Base-by-base conservation (phyloP, 495 filamentous ascomycete species). In the Aspergillus bertholletiae region DNA sequence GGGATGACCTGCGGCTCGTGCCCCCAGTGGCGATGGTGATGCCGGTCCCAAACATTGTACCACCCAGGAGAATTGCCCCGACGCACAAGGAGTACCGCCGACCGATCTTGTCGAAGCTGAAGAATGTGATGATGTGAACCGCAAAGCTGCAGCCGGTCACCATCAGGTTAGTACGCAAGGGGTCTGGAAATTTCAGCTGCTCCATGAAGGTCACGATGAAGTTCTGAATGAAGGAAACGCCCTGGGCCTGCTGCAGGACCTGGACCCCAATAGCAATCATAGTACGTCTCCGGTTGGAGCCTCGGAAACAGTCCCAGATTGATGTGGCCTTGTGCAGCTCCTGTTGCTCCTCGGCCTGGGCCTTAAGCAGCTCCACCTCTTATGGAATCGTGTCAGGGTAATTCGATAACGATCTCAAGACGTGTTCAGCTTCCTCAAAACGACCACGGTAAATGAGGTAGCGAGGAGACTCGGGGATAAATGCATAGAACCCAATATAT, bases 391-490 rank as follows among this genome's bases (percentile, higher is more conserved):
- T 1, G 3, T 43, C 40, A 13, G 2, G 40, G 40, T 34, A 27
- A 22, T 40, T 51, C 0, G 28, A 51, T 1, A 51, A 32, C 0
- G 15, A 22, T 37, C 34, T 30, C 30, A 51, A 18, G 30, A 39
- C 49, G n/a, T n/a, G n/a, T 51, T 51, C 44, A 30, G 80, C 84
- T 47, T 80, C 67, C 4, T 78, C 79, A 17, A 69, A 57, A 22
- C 71, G 68, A 6, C 76, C 76, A 32, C 71, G 64, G 44, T 71
- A 70, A 37, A 83, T 68, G 37, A 87, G 71, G 80, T 82, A 86
- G 30, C 82, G 75, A 0, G 83, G 84, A 5, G 78, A 80, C 58
- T 86, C 82, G 12, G 83, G 82, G 46, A 86, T 75, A 66, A 85
- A 83, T 63, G 80, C 71, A 1, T 84, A 51, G 20, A 68, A 71